Evolutionary conservation across 768 basidiomycete species (phyloP).

Genomic region (Albatrellus ellisii): DNA sequence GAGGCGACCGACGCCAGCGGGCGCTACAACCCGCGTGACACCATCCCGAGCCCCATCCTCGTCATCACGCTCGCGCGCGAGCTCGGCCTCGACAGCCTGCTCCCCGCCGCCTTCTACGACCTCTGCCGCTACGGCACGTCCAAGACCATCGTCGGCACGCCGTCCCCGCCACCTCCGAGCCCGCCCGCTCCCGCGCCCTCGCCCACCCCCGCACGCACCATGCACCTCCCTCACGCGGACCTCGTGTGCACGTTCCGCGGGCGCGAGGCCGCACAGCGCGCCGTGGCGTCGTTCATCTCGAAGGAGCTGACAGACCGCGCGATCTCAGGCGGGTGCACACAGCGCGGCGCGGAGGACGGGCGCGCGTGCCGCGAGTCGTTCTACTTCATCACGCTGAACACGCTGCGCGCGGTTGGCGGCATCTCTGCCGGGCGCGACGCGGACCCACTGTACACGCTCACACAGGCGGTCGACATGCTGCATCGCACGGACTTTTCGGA

Average conservation of each 20-base stretch:
- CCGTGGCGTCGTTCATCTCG: constrained; percentile 46
- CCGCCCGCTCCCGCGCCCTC: constrained; percentile 12
- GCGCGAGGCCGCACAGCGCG: constrained; percentile 51
- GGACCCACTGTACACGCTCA: constrained; percentile 57
- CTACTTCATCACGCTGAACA: constrained; percentile 65
- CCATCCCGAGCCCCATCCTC: constrained; percentile 53
- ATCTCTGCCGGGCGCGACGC: constrained; percentile 62
- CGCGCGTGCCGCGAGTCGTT: constrained; percentile 52
- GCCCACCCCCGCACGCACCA: constrained; percentile 6
- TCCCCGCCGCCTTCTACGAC: constrained; percentile 67
- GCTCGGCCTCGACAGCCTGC: constrained; percentile 39
- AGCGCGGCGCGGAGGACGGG: constrained; percentile 23
- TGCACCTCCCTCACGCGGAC: constrained; percentile 25
- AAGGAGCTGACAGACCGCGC: constrained; percentile 35
- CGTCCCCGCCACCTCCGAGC: constrained; percentile 17
- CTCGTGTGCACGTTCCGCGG: constrained; percentile 38
- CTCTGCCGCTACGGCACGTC: constrained; percentile 61
- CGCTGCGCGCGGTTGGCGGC: constrained; percentile 56
- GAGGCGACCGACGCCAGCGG: constrained; percentile 35
- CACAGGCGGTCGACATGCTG: constrained; percentile 61
- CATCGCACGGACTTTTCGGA: constrained; percentile 57
- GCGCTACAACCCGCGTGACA: constrained; percentile 45
- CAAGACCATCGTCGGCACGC: constrained; percentile 46
- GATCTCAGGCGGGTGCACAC: constrained; percentile 36
- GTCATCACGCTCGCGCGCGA: constrained; percentile 59